Base-by-base conservation (phyloP, 2,329 filamentous ascomycete genomes). In the Penicillium olsonii region DNA sequence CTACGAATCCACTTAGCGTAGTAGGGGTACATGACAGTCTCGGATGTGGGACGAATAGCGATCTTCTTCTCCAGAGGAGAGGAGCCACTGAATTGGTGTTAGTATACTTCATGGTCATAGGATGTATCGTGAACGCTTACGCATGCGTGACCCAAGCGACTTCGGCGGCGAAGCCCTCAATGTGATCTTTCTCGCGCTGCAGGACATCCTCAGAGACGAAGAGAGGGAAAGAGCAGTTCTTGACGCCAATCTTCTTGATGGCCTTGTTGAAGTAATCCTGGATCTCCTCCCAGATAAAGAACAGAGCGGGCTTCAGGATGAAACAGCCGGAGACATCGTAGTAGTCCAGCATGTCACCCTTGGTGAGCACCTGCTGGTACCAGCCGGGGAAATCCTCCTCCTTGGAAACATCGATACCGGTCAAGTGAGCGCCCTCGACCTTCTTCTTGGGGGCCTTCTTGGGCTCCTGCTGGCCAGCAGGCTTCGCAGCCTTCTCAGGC, bases 241-340 rank as follows among this genome's bases (percentile, higher is more conserved):
- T 89, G 48, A 97, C 92, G 48, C 90, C 92, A 79, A 97, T 83
- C 42, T 82, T 84, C 80, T 95, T 92, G 70, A 97, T 99, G 62
- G 85, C 83, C 20, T 68, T 64, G 62, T 85, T 81, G 64, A 77
- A 78, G 69, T 69, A 78, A 40, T 69, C 70, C 62, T 84, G 82
- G 55, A 87, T 86, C 58, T 80, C 75, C 65, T 87, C 84, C 84
- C 84, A 87, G 65, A 87, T 84, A 53, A 78, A 78, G 70, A 82
- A 87, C 15, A 83, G 85, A 52, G 80, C 78, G 42, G 84, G 84
- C 75, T 90, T 92, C 71, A 95, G 82, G 70, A 97, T 94, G 74
- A 96, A 97, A 78, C 95, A 96, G 41, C 92, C 90, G n/a, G 92
- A 90, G 54, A 97, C 92, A 75, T 96, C 88, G 67, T 96, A 97